Evolutionary conservation across 305 asterid species (phyloP).

Genomic region (Plantago coronopus): DNA sequence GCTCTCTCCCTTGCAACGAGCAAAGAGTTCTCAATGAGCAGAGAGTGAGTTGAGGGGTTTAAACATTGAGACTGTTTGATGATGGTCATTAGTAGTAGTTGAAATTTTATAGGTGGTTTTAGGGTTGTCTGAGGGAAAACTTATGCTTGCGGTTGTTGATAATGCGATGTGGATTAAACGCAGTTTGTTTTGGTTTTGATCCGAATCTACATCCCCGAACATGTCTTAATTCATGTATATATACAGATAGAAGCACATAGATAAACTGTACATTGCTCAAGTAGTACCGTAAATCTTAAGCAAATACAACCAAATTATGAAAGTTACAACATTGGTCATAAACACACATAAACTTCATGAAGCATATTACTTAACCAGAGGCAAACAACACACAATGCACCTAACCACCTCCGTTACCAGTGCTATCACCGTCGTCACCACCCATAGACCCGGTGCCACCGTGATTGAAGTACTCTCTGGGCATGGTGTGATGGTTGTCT

Average conservation of each 20-base stretch:
- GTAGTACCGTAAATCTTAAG: neutral
- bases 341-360: too few relatives aligned
- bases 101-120: neutral
- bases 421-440: conserved; percentile 18
- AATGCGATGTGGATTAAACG: neutral
- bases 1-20: too few relatives aligned
- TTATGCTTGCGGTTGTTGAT: neutral
- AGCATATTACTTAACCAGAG: neutral
- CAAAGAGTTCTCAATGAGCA: too few relatives aligned
- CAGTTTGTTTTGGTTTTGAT: neutral
- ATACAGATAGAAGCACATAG: too few relatives aligned
- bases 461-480: conserved; percentile 37
- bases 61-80: too few relatives aligned
- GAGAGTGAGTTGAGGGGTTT: neutral
- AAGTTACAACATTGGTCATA: neutral
- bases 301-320: neutral
- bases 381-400: neutral
- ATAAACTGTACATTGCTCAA: too few relatives aligned
- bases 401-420: neutral
- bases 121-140: neutral
- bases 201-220: neutral
- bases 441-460: conserved; percentile 25
- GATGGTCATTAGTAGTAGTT: neutral
- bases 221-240: too few relatives aligned
- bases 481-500: conserved; percentile 48